A percentile compares a stretch with the other conserved stretches of the same genome.
These are phyloP conservation scores for Fraxinus baroniana DNA, from an alignment of 305 asterid genomes.

Conservation along the genomic window DNA sequence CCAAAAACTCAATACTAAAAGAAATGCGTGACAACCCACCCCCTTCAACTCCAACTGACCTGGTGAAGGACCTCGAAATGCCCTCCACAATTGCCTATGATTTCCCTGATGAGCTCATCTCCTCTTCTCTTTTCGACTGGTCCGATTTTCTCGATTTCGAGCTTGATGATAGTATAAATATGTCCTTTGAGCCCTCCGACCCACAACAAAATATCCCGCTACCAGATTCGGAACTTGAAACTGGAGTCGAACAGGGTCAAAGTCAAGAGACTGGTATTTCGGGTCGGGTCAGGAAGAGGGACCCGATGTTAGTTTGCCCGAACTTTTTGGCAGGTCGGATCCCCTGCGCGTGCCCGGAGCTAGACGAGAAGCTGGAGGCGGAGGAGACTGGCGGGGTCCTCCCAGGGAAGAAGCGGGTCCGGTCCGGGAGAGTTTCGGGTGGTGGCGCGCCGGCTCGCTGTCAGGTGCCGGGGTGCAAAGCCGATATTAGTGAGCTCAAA, in stretches of 20 bases:
- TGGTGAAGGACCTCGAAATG: slow-evolving; percentile 24
- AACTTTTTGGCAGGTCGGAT: slow-evolving; percentile 74
- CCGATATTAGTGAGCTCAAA: slow-evolving; percentile 78
- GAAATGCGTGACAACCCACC: slow-evolving; percentile 29
- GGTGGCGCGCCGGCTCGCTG: slow-evolving; percentile 48
- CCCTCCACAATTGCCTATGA: slow-evolving; percentile 22
- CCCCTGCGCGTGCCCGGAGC: slow-evolving; percentile 87
- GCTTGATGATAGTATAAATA: slow-evolving; percentile 42
- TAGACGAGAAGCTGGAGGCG: slow-evolving; percentile 63
- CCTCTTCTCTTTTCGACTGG: slow-evolving; percentile 75
- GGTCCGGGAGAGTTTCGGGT: slow-evolving; percentile 35
- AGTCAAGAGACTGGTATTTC: slow-evolving; percentile 25
- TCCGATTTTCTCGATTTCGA: slow-evolving; percentile 75
- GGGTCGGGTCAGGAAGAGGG: slow-evolving; percentile 65
- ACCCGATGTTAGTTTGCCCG: slow-evolving; percentile 76
- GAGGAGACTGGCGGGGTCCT: slow-evolving; percentile 33
- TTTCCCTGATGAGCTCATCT: slow-evolving; percentile 35
- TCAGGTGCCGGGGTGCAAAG: slow-evolving; percentile 83
- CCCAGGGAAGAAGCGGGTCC: slow-evolving; percentile 61
- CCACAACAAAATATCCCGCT: slow-evolving; percentile 18
- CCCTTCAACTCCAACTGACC: slow-evolving; percentile 21
- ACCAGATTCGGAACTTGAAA: slow-evolving; percentile 13
- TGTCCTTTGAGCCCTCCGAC: slow-evolving; percentile 24
- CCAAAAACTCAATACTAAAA: slow-evolving; percentile 3
- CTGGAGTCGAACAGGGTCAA: slow-evolving; percentile 12